These are phyloP conservation scores for Saccharomycopsis vini DNA, from an alignment of 805 yeast genomes.

Conservation along the genomic window DNA sequence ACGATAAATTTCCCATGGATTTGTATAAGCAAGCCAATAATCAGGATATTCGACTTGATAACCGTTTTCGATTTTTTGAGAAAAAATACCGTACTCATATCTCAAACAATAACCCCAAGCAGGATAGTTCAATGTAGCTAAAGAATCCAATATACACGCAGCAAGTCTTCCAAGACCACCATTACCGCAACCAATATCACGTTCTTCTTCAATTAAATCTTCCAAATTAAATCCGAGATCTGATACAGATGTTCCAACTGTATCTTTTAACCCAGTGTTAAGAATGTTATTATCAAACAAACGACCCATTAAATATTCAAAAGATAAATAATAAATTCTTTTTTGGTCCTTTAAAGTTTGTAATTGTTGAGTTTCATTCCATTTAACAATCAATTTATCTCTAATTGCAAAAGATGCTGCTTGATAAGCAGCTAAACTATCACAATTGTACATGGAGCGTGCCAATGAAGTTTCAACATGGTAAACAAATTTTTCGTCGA, in stretches of 20 bases:
- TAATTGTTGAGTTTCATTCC: conserved; percentile 90
- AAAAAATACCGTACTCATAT: conserved; percentile 88
- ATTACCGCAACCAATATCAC: conserved; percentile 91
- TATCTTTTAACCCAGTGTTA: conserved; percentile 60
- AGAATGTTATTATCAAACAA: conserved; percentile 91
- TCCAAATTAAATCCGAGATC: conserved; percentile 84
- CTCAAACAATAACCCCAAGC: conserved; percentile 97
- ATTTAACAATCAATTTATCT: conserved; percentile 71
- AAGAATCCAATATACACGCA: conserved; percentile 86
- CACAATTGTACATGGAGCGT: conserved; percentile 88
- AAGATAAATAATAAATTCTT: conserved; percentile 75
- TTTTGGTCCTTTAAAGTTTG: conserved; percentile 79
- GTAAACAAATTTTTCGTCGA: conserved; percentile 61
- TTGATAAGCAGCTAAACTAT: conserved; percentile 84
- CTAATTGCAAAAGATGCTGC: conserved; percentile 75
- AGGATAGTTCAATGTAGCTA: conserved; percentile 77
- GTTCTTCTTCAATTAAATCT: conserved; percentile 77
- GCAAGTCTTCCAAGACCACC: conserved; percentile 95
- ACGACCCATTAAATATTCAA: conserved; percentile 90
- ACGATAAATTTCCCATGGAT: conserved; percentile 92
- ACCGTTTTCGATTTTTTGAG: conserved; percentile 83
- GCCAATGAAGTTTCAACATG: conserved; percentile 90
- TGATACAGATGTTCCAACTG: conserved; percentile 45
- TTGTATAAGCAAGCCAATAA: conserved; percentile 81
- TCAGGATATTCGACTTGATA: conserved; percentile 93